Conservation (phyloP, 1,284 basidiomycete genomes). For the Chondrostereum purpureum region DNA sequence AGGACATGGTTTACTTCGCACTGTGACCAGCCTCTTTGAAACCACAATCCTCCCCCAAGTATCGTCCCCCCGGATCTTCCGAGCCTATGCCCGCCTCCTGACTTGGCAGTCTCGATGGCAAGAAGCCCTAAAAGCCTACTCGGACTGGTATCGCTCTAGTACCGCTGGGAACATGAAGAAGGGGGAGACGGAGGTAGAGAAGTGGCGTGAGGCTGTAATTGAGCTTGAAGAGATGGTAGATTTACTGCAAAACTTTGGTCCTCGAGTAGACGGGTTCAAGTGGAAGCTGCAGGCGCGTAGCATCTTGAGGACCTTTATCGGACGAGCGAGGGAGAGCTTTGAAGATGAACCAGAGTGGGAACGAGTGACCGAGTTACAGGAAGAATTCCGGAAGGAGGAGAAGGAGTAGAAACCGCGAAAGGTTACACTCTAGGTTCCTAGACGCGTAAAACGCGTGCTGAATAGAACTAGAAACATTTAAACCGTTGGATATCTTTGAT, state of each 20-base stretch:
- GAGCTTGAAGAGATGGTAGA: constrained; percentile 84
- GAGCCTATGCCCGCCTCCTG: constrained; percentile 74
- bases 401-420: constrained; percentile 5
- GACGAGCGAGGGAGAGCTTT: constrained; percentile 66
- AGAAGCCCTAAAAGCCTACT: constrained; percentile 73
- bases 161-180: constrained; percentile 62
- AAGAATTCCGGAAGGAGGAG: constrained; percentile 40
- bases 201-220: constrained; percentile 67
- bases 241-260: constrained; percentile 76
- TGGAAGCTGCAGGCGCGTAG: constrained; percentile 88
- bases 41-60: constrained; percentile 73
- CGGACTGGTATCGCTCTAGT: constrained; percentile 77
- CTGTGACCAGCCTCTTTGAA: constrained; percentile 71
- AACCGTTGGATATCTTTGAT: too few relatives aligned
- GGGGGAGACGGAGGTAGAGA: constrained; percentile 56
- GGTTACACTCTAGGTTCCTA: too few relatives aligned
- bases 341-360: constrained; percentile 85
- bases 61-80: constrained; percentile 67
- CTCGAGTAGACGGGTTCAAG: constrained; percentile 50
- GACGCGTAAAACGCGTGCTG: too few relatives aligned
- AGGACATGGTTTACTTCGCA: constrained; percentile 56
- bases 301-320: constrained; percentile 85
- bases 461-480: too few relatives aligned
- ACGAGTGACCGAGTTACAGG: constrained; percentile 53
- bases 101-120: constrained; percentile 68